These are phyloP conservation scores for Allomyces macrogynus DNA, from an alignment of 192 early-diverging fungal genomes.

Conservation along the genomic window DNA sequence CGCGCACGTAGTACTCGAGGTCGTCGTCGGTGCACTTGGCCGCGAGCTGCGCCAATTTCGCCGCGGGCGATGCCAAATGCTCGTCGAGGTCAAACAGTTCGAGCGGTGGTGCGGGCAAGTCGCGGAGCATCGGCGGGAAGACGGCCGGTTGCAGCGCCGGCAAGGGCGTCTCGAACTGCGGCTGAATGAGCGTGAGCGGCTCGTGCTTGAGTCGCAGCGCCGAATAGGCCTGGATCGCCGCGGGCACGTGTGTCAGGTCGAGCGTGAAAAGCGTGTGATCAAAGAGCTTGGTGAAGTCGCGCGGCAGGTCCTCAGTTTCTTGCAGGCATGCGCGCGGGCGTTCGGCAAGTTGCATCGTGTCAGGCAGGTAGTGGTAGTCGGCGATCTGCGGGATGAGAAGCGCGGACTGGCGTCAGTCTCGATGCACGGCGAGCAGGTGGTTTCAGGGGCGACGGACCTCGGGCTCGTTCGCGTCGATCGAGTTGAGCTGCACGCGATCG, in stretches of 20 bases:
- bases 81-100: conserved; percentile 46
- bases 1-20: conserved; percentile 39
- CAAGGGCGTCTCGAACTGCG: conserved; percentile 43
- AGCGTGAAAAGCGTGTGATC: conserved; percentile 32
- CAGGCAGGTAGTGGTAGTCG: conserved; percentile 40
- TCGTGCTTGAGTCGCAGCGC: conserved; percentile 29
- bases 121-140: conserved; percentile 30
- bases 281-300: conserved; percentile 39
- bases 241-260: conserved; percentile 27
- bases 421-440: no score
- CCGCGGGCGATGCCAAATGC: conserved; percentile 28
- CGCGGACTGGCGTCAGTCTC: no score
- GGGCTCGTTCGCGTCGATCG: conserved; percentile 40
- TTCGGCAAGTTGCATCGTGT: conserved; percentile 22
- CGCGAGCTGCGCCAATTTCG: conserved; percentile 30
- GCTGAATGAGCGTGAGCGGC: conserved; percentile 35
- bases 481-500: conserved; percentile 33
- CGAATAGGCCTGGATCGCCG: conserved; percentile 25
- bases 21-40: conserved; percentile 46
- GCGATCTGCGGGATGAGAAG: conserved; percentile 16
- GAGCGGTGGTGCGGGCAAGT: conserved; percentile 34
- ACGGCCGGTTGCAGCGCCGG: conserved; percentile 36
- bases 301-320: conserved; percentile 43
- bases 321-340: conserved; percentile 30
- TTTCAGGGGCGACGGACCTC: conserved; percentile 14